phyloP scores from a whole-genome alignment of 192 early-diverging fungal species.

The Geranomyces variabilis region DNA sequence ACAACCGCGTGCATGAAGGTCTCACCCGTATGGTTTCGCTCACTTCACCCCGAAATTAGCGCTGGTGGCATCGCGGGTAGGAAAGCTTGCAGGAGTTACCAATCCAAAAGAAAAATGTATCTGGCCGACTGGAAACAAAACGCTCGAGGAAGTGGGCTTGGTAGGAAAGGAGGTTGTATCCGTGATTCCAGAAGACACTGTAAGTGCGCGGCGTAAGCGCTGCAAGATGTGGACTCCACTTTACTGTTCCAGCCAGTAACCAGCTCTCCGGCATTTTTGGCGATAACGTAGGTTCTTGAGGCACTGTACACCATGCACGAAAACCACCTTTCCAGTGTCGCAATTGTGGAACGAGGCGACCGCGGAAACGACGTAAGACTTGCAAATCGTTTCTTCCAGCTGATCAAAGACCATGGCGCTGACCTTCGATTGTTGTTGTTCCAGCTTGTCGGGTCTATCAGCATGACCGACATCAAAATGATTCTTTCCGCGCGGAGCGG shows the following conservation, averaged over 20 bases:
- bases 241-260: no score
- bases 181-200: constrained; percentile 36
- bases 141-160: constrained; percentile 46
- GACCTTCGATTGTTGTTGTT: no score
- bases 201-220: background rate
- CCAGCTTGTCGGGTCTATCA: constrained; percentile 19
- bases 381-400: background rate
- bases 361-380: constrained; percentile 13
- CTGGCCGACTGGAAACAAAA: constrained; percentile 42
- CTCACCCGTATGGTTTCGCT: no score
- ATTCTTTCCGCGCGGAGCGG: constrained; percentile 47
- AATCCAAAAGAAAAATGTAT: constrained; percentile 19
- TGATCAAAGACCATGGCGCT: no score
- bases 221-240: no score
- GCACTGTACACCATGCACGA: constrained; percentile 57
- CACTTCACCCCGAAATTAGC: no score
- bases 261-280: background rate
- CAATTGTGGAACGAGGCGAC: constrained; percentile 44
- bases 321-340: constrained; percentile 49
- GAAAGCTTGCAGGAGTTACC: constrained; percentile 34
- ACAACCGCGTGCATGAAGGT: no score
- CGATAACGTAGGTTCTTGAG: constrained; percentile 42
- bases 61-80: constrained; percentile 47
- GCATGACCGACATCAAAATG: constrained; percentile 55
- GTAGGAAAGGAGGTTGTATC: constrained; percentile 44